A percentile compares a stretch with the other conserved stretches of the same genome.
phyloP scores from a whole-genome alignment of 2,329 filamentous ascomycete species.

The Arthrobotrys conoides region DNA sequence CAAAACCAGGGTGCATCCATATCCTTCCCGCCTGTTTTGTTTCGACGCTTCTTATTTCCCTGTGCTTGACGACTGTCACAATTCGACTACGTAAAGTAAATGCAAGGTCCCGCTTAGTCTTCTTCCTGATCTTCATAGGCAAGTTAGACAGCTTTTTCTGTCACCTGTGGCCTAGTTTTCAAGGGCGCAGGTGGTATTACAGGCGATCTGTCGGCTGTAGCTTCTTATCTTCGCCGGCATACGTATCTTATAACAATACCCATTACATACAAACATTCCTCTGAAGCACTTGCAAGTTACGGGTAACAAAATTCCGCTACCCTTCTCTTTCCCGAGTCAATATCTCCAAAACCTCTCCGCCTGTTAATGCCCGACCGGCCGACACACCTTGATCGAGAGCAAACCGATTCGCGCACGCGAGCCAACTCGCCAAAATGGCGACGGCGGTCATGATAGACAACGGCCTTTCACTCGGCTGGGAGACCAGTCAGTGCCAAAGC shows the following conservation, averaged over 20 bases:
- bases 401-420: slow-evolving; percentile 40
- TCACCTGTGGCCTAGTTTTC: neutral
- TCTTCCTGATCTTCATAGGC: slow-evolving; percentile 30
- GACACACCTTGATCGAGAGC: neutral
- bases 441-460: slow-evolving; percentile 54
- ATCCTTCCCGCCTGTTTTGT: slow-evolving; percentile 46
- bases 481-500: slow-evolving; percentile 39
- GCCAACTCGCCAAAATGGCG: slow-evolving; percentile 46
- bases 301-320: neutral
- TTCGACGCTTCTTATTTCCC: slow-evolving; percentile 30
- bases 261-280: neutral
- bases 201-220: neutral
- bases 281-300: neutral
- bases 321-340: neutral
- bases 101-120: slow-evolving; percentile 45
- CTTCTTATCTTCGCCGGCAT: slow-evolving; percentile 5
- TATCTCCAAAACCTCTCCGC: neutral
- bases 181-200: neutral
- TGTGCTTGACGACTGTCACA: slow-evolving; percentile 20
- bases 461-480: slow-evolving; percentile 45
- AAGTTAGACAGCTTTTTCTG: neutral
- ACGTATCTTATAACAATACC: slow-evolving; percentile 4
- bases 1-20: slow-evolving; percentile 50
- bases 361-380: slow-evolving; percentile 15
- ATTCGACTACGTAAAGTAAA: slow-evolving; percentile 39